Evolutionary conservation across 257 asterid species (phyloP), one percentile per base, ranked within the genome.

Genomic region (Cordia subcordata): DNA sequence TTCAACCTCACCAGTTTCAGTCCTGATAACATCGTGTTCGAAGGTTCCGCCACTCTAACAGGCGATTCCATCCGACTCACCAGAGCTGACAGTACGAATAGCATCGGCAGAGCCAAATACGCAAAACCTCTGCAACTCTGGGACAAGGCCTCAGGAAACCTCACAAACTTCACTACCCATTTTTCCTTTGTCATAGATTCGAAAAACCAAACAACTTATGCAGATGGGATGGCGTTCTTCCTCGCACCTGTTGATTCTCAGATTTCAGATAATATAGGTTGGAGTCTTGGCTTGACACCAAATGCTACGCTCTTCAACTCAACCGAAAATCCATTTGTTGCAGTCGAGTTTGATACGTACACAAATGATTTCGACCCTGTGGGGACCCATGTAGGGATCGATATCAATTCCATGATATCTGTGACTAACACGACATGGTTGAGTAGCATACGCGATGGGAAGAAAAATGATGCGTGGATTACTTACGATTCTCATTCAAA

Each of bases 381-480:
- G 0, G 13, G 0, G 2, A 9, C 0, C 4, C 63, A 61, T 27
- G 64, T 61, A 11, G 68, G 68, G 13, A 61, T 68, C 8, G 47
- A 61, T 9, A 17, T 61, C 53, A 66, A 57, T 22, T 68, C 79
- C 8, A 17, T 65, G 68, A 2, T 0, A 3, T 65, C 66, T 11
- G 68, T 54, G 20, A 18, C 15, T 1, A 19, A 54, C n/a, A 11
- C 49, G 5, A 2, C 11, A 4, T 75, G 80, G 80, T 4, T 4
- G 22, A 62, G 12, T 40, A 65, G 60, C n/a, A 13, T 75, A 11
- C n/a, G 52, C 0, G 11, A 6, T 3, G 69, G 62, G 19, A 10
- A 4, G 62, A 27, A 44, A 21, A 68, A 55, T 39, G 57, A 71
- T 3, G 81, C 78, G 15, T 59, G 67, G 72, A 67, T 76, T 55